Conservation (phyloP, 768 basidiomycete species). For the Leucocoprinus sp. region DNA sequence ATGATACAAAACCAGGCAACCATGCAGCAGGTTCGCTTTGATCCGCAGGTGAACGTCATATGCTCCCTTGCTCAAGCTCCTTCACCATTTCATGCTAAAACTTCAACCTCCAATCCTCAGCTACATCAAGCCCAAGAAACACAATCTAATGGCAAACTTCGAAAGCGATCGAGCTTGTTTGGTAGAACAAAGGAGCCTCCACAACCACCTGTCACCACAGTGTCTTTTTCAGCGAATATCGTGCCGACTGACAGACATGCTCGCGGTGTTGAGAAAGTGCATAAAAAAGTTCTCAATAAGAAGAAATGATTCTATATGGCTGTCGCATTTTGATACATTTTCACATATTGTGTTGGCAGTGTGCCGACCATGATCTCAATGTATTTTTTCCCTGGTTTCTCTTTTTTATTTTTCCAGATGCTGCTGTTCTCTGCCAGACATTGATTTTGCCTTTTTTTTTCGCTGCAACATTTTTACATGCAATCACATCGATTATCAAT, state of each 20-base stretch:
- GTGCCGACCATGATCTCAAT: too few species aligned
- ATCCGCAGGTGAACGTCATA: constrained; percentile 3
- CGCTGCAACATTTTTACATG: too few species aligned
- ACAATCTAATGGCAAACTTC: constrained; percentile 19
- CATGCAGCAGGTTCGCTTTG: constrained; percentile 6
- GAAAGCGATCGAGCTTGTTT: constrained; percentile 21
- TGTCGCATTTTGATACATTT: background rate
- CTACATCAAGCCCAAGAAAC: constrained; percentile 16
- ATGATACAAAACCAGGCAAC: constrained; percentile 9
- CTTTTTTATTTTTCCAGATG: too few species aligned
- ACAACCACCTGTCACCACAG: constrained; percentile 20
- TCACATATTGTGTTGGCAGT: background rate
- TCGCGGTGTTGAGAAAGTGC: constrained; percentile 20
- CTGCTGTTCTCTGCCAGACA: too few species aligned
- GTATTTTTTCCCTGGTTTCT: too few species aligned
- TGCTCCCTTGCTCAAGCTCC: constrained; percentile 2
- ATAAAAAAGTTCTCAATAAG: constrained; percentile 37
- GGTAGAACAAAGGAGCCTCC: constrained; percentile 14
- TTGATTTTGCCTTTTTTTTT: too few species aligned
- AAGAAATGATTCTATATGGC: constrained; percentile 17
- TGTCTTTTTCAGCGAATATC: constrained; percentile 23
- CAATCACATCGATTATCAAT: too few species aligned
- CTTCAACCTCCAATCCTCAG: constrained; percentile 3
- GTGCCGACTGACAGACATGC: constrained; percentile 11
- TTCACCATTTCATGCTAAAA: constrained; percentile 10